A percentile compares a stretch with the other conserved stretches of the same genome.
Conservation (phyloP, 805 yeast genomes). For the Myxozyma vanderwaltii region DNA sequence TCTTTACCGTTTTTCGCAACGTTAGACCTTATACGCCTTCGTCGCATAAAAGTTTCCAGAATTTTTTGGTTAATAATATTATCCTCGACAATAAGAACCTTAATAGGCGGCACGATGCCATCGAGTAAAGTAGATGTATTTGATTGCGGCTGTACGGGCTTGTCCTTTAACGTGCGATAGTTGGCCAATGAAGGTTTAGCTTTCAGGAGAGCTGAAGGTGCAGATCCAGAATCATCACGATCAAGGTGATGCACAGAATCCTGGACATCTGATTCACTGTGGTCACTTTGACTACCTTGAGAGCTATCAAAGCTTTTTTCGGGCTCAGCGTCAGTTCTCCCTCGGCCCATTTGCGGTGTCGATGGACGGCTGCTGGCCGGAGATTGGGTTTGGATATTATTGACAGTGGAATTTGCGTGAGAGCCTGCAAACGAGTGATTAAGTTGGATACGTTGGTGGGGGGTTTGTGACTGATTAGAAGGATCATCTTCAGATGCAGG, state of each 20-base stretch:
- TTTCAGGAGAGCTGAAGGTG: background rate
- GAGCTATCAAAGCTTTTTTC: background rate
- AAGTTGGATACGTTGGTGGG: constrained; percentile 9
- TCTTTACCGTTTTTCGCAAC: constrained; percentile 93
- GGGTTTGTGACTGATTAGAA: constrained; percentile 9
- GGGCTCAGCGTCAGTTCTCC: background rate
- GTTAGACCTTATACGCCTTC: constrained; percentile 79
- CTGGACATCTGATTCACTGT: background rate
- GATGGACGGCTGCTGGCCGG: constrained; percentile 6
- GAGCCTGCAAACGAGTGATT: constrained; percentile 1
- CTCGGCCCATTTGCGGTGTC: constrained; percentile 16
- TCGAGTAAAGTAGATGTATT: constrained; percentile 34
- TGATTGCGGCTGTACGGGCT: background rate
- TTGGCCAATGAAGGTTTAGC: background rate
- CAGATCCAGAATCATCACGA: background rate
- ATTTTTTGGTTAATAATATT: constrained; percentile 91
- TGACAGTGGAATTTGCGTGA: background rate
- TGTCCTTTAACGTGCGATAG: constrained; percentile 1
- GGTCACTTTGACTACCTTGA: background rate
- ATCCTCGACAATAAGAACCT: constrained; percentile 93
- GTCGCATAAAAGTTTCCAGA: constrained; percentile 81
- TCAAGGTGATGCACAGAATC: background rate
- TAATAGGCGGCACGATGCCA: constrained; percentile 82
- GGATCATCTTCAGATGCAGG: background rate
- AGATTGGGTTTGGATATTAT: background rate